Evolutionary conservation across 805 yeast genomes (phyloP).

Genomic region (Lipomyces lipofer): DNA sequence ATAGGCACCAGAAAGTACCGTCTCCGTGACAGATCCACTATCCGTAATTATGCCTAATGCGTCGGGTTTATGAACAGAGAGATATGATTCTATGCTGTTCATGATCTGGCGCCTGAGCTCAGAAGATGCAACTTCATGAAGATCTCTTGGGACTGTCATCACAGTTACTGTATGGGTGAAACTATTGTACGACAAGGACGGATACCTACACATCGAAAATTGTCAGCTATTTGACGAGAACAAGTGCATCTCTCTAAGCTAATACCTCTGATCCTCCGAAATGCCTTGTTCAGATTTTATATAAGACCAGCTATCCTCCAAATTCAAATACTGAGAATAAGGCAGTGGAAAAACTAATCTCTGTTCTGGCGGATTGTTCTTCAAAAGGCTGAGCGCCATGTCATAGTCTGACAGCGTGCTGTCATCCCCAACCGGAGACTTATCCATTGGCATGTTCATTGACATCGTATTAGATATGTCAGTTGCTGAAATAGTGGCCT

Average conservation of each 20-base stretch:
- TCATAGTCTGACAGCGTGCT: background rate
- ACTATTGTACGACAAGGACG: background rate
- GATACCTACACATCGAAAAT: background rate
- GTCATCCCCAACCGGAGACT: background rate
- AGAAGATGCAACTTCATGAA: background rate
- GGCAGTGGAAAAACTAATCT: background rate
- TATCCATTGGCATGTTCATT: background rate
- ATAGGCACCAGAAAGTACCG: background rate
- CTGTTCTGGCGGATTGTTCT: background rate
- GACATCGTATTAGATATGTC: background rate
- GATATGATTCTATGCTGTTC: background rate
- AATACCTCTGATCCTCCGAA: slow-evolving; percentile 1
- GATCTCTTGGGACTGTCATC: background rate
- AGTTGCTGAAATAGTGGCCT: background rate
- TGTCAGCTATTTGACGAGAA: background rate
- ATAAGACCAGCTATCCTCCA: background rate
- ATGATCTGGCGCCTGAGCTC: background rate
- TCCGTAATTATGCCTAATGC: background rate
- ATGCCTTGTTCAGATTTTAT: background rate
- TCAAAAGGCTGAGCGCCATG: background rate
- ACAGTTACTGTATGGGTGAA: background rate
- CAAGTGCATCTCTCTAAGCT: background rate
- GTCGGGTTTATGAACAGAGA: background rate
- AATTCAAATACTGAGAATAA: background rate
- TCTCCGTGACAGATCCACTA: background rate